Evolutionary conservation across 2,329 filamentous ascomycete genomes (phyloP).

Genomic region (Exophiala mesophila): DNA sequence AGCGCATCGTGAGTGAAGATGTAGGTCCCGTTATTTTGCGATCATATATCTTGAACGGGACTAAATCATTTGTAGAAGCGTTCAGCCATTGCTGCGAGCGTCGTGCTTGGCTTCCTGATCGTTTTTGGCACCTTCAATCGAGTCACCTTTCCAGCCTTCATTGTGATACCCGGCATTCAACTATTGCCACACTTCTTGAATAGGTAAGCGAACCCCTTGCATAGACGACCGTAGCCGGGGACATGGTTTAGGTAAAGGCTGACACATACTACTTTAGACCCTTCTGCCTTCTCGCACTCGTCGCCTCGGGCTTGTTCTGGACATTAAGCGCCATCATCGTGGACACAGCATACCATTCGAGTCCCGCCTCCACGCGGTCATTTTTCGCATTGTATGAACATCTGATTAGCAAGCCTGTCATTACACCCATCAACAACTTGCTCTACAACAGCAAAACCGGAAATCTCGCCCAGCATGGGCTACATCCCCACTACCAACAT

Average conservation of each 20-base stretch:
- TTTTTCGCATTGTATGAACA: slow-evolving; percentile 41
- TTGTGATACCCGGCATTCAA: slow-evolving; percentile 75
- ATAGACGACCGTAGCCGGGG: background rate
- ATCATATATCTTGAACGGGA: background rate
- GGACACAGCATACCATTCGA: slow-evolving; percentile 77
- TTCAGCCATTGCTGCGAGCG: slow-evolving; percentile 69
- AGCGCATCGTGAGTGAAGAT: slow-evolving; percentile 74
- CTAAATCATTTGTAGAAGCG: slow-evolving; percentile 51
- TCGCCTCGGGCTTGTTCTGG: slow-evolving; percentile 62
- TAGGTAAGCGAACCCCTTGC: slow-evolving; percentile 53
- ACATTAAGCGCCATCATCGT: slow-evolving; percentile 68
- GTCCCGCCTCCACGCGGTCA: slow-evolving; percentile 34
- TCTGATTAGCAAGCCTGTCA: slow-evolving; percentile 60
- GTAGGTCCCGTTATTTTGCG: slow-evolving; percentile 46
- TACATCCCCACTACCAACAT: slow-evolving; percentile 77
- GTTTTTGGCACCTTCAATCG: slow-evolving; percentile 92
- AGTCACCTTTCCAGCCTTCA: slow-evolving; percentile 92
- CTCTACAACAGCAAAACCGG: slow-evolving; percentile 65
- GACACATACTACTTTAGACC: slow-evolving; percentile 39
- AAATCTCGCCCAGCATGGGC: slow-evolving; percentile 69
- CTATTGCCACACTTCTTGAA: slow-evolving; percentile 79
- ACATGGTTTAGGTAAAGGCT: background rate
- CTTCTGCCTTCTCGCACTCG: slow-evolving; percentile 57
- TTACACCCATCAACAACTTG: slow-evolving; percentile 75
- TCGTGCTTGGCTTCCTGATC: slow-evolving; percentile 71